A percentile compares a stretch with the other conserved stretches of the same genome.
Conservation (phyloP, 148 eudicot species). For the Tetragonia tetragonoides region DNA sequence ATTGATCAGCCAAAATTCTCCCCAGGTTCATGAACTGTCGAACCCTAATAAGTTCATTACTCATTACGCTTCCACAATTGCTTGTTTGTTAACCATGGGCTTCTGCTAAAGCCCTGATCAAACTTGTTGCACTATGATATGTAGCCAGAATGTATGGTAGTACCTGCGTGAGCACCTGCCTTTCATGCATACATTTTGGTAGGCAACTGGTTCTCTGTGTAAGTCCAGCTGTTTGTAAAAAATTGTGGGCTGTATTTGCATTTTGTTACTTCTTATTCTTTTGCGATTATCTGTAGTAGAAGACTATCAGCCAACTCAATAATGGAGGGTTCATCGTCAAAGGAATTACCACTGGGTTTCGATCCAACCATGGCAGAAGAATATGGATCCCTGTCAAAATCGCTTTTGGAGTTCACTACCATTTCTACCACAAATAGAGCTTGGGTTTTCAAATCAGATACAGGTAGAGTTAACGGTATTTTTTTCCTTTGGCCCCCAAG, state of each 20-base stretch:
- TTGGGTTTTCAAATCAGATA: constrained; percentile 62
- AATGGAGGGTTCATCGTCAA: constrained; percentile 45
- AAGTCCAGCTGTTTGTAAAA: background rate
- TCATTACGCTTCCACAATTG: too few species aligned
- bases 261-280: background rate
- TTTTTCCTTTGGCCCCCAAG: background rate
- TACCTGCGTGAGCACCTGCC: background rate
- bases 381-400: constrained; percentile 59
- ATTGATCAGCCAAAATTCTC: background rate
- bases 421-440: constrained; percentile 64
- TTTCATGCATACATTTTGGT: background rate
- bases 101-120: too few species aligned
- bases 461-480: constrained; percentile 33
- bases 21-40: too few species aligned
- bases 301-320: constrained; percentile 29
- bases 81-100: too few species aligned
- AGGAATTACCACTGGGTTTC: constrained; percentile 41
- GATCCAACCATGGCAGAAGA: constrained; percentile 55
- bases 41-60: too few species aligned
- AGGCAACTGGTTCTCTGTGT: constrained; percentile 1
- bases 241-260: background rate
- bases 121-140: background rate
- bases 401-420: constrained; percentile 53
- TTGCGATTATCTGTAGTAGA: constrained; percentile 5
- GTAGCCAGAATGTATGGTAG: background rate